Evolutionary conservation across 140 eudicot genomes (phyloP).

Genomic region (Oenanthe javanica): DNA sequence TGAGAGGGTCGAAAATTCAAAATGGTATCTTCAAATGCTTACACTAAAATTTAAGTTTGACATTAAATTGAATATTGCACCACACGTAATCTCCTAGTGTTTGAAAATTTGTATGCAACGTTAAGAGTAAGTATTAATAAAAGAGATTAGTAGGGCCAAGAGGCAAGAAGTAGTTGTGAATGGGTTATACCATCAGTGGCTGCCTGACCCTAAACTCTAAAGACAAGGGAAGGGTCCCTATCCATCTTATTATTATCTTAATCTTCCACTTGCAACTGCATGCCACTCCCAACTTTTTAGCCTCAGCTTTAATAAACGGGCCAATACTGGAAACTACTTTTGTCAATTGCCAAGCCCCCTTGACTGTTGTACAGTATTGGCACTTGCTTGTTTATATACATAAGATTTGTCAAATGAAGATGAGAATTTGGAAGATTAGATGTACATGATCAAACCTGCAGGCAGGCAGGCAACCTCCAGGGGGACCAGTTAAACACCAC

Average conservation of each 20-base stretch:
- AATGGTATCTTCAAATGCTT: background rate
- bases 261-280: constrained; percentile 9
- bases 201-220: constrained; percentile 1
- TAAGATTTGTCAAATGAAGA: background rate
- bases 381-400: background rate
- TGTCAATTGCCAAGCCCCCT: constrained; percentile 5
- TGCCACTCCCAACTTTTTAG: background rate
- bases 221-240: constrained; percentile 7
- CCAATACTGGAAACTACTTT: constrained; percentile 8
- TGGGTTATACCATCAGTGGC: background rate
- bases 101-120: background rate
- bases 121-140: background rate
- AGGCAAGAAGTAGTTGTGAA: constrained; percentile 2
- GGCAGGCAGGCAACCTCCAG: background rate
- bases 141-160: background rate
- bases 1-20: background rate
- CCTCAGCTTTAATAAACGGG: background rate
- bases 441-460: background rate
- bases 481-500: background rate
- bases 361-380: background rate
- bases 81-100: background rate
- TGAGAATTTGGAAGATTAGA: background rate
- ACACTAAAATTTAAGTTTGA: background rate
- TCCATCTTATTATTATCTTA: background rate
- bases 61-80: too few species aligned